phyloP scores from a whole-genome alignment of 257 asterid species.

The Ophiorrhiza pumila region DNA sequence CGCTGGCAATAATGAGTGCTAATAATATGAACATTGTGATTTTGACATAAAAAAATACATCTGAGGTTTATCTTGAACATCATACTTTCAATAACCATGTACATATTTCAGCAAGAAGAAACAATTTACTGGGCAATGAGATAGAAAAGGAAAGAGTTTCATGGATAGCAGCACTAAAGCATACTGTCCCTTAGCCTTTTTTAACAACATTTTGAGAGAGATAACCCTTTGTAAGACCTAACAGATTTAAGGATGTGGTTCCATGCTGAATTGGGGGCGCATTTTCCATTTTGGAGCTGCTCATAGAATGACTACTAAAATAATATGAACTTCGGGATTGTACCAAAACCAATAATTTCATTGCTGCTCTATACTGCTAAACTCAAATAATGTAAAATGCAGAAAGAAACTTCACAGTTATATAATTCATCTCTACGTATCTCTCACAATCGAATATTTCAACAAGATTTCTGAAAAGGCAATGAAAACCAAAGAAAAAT shows the following conservation, averaged over 20 bases:
- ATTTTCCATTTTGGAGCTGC: background rate
- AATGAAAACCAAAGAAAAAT: background rate
- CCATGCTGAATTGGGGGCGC: background rate
- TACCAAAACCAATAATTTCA: background rate
- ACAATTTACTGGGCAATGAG: background rate
- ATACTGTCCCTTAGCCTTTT: background rate
- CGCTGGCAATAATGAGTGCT: slow-evolving; percentile 40
- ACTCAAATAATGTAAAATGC: background rate
- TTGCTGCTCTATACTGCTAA: background rate
- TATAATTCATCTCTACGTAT: background rate
- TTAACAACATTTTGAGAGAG: background rate
- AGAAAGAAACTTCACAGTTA: background rate
- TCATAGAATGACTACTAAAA: background rate
- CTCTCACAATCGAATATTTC: background rate
- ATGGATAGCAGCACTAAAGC: background rate
- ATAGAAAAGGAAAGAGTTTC: background rate
- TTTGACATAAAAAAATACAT: background rate
- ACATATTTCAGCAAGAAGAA: slow-evolving; percentile 4
- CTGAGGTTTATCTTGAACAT: background rate
- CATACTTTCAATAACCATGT: background rate
- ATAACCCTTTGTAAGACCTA: background rate
- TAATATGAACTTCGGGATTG: background rate
- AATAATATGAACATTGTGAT: background rate
- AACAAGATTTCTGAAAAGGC: no score
- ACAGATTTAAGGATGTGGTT: background rate